Base-by-base conservation (phyloP, 345 rosid species). In the Moringa oleifera region DNA sequence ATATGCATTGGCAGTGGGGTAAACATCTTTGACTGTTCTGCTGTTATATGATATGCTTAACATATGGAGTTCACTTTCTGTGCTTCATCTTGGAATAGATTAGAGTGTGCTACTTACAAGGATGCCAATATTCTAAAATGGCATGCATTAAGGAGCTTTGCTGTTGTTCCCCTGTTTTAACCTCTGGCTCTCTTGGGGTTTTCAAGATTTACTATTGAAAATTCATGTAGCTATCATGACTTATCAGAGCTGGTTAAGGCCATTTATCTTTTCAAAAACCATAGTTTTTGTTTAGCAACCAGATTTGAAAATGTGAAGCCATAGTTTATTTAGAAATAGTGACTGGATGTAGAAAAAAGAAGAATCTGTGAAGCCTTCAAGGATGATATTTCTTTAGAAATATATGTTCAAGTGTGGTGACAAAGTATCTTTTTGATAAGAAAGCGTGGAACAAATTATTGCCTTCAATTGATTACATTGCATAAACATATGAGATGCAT, bases 1-100 rank as follows among this genome's bases (percentile, higher is more conserved):
- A 74, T 68, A 53, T 63, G 7, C 55, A 51, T 58, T 77, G 68
- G 53, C 81, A 93, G 98, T 93, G 98, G 98, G 98, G 98, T 90
- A 87, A 81, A 28, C 22, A 11, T 81, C 73, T 73, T 71, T 67
- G 62, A 37, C 71, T 68, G 56, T 61, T 55, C 13, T 62, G 57
- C 22, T 63, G 4, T 31, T 64, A 50, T 58, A 68, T 77, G 25
- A 46, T 37, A 64, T 56, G 49, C 31, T 59, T 67, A 41, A 22
- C 19, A 23, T 54, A n/a, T 53, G 22, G 0, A 17, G 55, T 66
- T 63, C 52, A 18, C 25, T 20, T 28, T 69, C 57, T 74, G 47
- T 21, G 8, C 20, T 57, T 46, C 36, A 20, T 56, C 25, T 41
- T 60, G 53, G 62, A 3, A 37, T 59, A n/a, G 25, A 53, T 54